Evolutionary conservation across 1,139 yeast genomes (phyloP).

Genomic region (Blastobotrys proliferans): DNA sequence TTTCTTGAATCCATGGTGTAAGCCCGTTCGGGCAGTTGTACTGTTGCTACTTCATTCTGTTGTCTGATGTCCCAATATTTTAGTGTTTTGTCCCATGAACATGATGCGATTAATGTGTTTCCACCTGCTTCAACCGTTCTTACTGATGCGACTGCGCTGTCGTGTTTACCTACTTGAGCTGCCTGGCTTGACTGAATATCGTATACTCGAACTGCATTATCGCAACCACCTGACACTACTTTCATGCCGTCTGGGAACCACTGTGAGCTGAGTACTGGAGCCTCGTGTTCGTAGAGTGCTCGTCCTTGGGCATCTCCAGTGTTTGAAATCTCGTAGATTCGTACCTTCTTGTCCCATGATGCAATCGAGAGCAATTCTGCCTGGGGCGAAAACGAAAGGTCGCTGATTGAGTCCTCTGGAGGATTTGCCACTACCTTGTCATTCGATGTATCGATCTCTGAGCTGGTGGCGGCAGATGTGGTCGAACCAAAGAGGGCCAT

Average conservation of each 20-base stretch:
- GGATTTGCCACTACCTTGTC: slow-evolving; percentile 78
- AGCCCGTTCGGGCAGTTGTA: slow-evolving; percentile 84
- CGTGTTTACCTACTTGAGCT: slow-evolving; percentile 83
- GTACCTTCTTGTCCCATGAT: slow-evolving; percentile 94
- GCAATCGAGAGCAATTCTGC: slow-evolving; percentile 77
- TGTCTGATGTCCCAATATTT: slow-evolving; percentile 92
- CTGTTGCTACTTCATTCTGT: slow-evolving; percentile 77
- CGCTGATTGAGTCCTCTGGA: slow-evolving; percentile 91
- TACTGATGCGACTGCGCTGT: slow-evolving; percentile 71
- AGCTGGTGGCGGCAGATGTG: slow-evolving; percentile 29
- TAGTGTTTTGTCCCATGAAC: slow-evolving; percentile 95
- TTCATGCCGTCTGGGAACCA: slow-evolving; percentile 88
- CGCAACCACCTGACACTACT: slow-evolving; percentile 89
- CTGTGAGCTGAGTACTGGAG: slow-evolving; percentile 75
- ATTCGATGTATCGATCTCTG: slow-evolving; percentile 64
- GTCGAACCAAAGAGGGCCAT: slow-evolving; percentile 28
- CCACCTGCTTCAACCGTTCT: slow-evolving; percentile 66
- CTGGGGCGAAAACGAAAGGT: slow-evolving; percentile 85
- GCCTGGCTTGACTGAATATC: slow-evolving; percentile 80
- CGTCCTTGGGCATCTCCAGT: slow-evolving; percentile 71
- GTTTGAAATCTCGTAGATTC: slow-evolving; percentile 81
- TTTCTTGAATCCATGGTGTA: slow-evolving; percentile 84
- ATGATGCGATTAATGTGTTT: slow-evolving; percentile 82
- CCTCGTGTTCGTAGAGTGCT: slow-evolving; percentile 86
- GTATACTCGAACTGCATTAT: slow-evolving; percentile 78